phyloP scores from a whole-genome alignment of 2,329 filamentous ascomycete species.

The Aspergillus sp. region DNA sequence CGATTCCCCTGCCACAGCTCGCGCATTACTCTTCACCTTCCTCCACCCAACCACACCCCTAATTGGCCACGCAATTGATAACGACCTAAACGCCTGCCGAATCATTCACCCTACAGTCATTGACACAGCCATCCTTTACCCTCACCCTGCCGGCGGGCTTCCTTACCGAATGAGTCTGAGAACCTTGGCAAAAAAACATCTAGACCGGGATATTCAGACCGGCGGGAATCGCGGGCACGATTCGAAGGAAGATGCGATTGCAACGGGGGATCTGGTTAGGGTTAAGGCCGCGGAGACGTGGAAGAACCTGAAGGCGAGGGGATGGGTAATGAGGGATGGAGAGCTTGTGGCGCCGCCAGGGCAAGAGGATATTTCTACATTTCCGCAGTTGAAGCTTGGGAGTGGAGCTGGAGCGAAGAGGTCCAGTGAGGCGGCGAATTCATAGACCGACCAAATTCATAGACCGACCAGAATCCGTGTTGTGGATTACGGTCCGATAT shows the following conservation, averaged over 20 bases:
- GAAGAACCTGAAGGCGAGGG: conserved; percentile 63
- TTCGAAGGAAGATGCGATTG: conserved; percentile 84
- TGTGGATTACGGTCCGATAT: neutral
- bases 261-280: conserved; percentile 82
- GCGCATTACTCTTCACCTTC: conserved; percentile 72
- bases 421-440: neutral
- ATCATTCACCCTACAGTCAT: conserved; percentile 82
- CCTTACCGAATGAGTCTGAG: conserved; percentile 79
- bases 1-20: conserved; percentile 70
- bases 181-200: conserved; percentile 65
- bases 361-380: conserved; percentile 5
- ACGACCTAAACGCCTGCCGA: conserved; percentile 83
- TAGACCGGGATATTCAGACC: conserved; percentile 77
- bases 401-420: conserved; percentile 29
- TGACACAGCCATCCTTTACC: conserved; percentile 82
- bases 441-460: neutral
- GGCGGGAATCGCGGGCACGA: conserved; percentile 72
- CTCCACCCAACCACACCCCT: conserved; percentile 77
- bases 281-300: conserved; percentile 70
- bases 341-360: conserved; percentile 34
- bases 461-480: neutral
- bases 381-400: conserved; percentile 17
- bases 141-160: conserved; percentile 73
- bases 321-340: conserved; percentile 64
- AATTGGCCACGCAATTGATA: conserved; percentile 92